Base-by-base conservation (phyloP, 768 basidiomycete genomes). In the Clavaria fumosa region DNA sequence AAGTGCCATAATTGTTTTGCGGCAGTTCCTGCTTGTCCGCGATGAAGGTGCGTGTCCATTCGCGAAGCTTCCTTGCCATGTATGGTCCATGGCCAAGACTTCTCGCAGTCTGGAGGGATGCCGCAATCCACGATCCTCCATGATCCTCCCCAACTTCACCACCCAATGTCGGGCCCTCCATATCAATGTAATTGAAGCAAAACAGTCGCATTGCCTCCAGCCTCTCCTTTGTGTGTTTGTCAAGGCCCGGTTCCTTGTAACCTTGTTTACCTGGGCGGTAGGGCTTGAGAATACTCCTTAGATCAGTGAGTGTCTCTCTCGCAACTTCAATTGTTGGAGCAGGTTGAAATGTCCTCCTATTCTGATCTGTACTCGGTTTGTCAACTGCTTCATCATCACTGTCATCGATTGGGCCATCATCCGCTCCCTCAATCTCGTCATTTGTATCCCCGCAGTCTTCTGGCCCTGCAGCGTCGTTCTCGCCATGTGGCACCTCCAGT, bases 11-110 rank as follows among this genome's bases (percentile, higher is more conserved):
- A 4, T 33, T 18, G 32, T 48, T 44, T 7, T 17, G 18, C 5
- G 52, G 51, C 14, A 57, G 4, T 21, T 48, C 7, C 27, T 51
- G 39, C 4, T 35, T 38, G 39, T 53, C 45, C 1, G 6, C 23
- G 12, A 52, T 40, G 40, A 44, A 51, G 27, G 36, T 39, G 3
- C 41, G 37, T 9, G 47, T 40, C 49, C 52, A 53, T 10, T 43
- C 39, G 11, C 44, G 43, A 3, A 54, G 40, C 11, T 31, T 45
- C 17, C 43, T 31, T n/a, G 45, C 45, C 22, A 30, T 18, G 3
- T 22, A 32, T 6, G 35, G 37, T 7, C 41, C 41, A 21, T 38
- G 35, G 19, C 42, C 37, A 17, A 7, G 6, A 10, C 28, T 15
- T n/a, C 38, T 27, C 7, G 35, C 28, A 15, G 38, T 31, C n/a